A percentile compares a stretch with the other conserved stretches of the same genome.
Evolutionary conservation across 2,329 filamentous ascomycete genomes (phyloP).

Genomic region (Hypoxylon sp.): DNA sequence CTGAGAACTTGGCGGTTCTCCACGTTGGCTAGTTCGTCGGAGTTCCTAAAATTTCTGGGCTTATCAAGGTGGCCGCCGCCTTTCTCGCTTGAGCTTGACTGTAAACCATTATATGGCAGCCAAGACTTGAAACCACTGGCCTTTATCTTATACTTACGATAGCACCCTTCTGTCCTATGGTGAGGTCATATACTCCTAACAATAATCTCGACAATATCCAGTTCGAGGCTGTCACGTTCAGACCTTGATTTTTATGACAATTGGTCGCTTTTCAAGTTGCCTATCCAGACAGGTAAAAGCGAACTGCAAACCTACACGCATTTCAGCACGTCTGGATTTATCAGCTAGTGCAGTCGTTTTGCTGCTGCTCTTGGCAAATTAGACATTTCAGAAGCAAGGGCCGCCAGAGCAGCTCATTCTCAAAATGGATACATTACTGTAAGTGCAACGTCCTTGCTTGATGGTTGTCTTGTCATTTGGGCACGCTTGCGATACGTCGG

Average conservation of each 20-base stretch:
- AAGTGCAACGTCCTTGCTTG: constrained; percentile 54
- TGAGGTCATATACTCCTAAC: constrained; percentile 14
- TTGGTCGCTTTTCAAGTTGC: not conserved
- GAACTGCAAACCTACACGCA: not conserved
- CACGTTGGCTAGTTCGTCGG: not conserved
- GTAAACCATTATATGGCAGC: constrained; percentile 11
- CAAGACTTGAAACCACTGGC: not conserved
- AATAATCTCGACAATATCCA: constrained; percentile 10
- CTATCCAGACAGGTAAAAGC: not conserved
- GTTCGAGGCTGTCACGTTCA: not conserved
- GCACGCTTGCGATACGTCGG: constrained; percentile 10
- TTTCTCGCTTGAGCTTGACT: constrained; percentile 9
- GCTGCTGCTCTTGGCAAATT: constrained; percentile 9
- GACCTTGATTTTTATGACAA: constrained; percentile 1
- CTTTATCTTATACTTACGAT: constrained; percentile 4
- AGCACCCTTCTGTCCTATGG: constrained; percentile 4
- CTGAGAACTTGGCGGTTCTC: constrained; percentile 1
- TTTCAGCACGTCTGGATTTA: not conserved
- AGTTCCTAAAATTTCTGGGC: constrained; percentile 1
- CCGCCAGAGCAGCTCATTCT: constrained; percentile 4
- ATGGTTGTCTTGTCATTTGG: constrained; percentile 31
- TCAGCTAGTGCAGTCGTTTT: constrained; percentile 5
- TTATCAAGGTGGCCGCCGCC: constrained; percentile 6
- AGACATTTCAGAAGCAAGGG: constrained; percentile 16
- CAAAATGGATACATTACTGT: constrained; percentile 73